phyloP scores from a whole-genome alignment of 768 basidiomycete species.

The Pleurotus platypus region DNA sequence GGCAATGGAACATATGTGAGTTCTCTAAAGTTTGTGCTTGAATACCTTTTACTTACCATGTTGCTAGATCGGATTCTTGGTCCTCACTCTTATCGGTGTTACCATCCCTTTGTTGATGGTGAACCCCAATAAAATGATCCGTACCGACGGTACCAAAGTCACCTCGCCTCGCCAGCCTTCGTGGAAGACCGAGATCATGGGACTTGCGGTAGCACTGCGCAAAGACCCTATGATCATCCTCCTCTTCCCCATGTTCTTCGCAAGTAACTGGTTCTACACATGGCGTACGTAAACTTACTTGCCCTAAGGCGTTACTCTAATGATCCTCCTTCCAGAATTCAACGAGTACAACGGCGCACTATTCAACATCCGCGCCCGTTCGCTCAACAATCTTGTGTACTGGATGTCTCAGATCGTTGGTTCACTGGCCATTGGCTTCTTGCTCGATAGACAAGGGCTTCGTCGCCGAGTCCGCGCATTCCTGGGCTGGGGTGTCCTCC shows the following conservation, averaged over 20 bases:
- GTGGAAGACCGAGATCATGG: constrained; percentile 74
- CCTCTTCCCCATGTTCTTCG: constrained; percentile 85
- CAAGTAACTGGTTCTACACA: constrained; percentile 82
- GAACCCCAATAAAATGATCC: constrained; percentile 65
- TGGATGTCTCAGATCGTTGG: constrained; percentile 79
- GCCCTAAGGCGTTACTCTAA: background rate
- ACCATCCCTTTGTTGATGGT: constrained; percentile 66
- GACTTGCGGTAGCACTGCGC: constrained; percentile 61
- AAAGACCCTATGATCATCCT: constrained; percentile 71
- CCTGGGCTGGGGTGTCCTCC: constrained; percentile 58
- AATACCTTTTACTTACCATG: no score
- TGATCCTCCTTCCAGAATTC: constrained; percentile 45
- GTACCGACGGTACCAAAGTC: constrained; percentile 71
- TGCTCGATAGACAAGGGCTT: constrained; percentile 56
- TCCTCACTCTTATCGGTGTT: constrained; percentile 68
- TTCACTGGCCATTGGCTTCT: constrained; percentile 61
- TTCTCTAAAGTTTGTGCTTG: background rate
- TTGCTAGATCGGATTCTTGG: constrained; percentile 65
- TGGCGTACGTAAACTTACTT: constrained; percentile 56
- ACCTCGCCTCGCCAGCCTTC: constrained; percentile 60
- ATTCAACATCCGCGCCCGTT: constrained; percentile 75
- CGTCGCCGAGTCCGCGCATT: constrained; percentile 69
- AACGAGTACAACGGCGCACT: constrained; percentile 74
- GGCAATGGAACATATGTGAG: constrained; percentile 73
- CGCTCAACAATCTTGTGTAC: constrained; percentile 74